Base-by-base conservation (phyloP, 306 rosid species). In the Fagus sylvatica region DNA sequence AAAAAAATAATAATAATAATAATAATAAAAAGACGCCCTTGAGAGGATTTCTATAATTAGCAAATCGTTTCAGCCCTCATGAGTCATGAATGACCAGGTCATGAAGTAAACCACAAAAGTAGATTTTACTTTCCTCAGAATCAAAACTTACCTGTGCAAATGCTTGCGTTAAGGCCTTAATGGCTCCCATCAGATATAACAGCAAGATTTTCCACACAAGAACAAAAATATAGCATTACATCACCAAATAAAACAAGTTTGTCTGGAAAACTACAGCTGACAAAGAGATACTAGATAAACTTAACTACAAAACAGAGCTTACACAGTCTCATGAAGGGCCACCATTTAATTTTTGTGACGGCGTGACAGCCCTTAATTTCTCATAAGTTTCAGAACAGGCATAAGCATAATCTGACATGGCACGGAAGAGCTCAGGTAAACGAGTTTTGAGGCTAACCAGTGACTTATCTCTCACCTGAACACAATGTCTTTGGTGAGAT, bases 391-490 rank as follows among this genome's bases (percentile, higher is more conserved):
- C 96, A 28, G 87, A 78, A 79, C 96, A 83, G 6, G 91, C 82
- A 49, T 49, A 82, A 9, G 92, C 48, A 57, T 90, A 90, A 74
- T 89, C 91, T 7, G 91, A 83, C 80, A 93, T 54, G 16, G 94
- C 82, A 0, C 94, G 93, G 70, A 93, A 93, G 74, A 93, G 87
- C 89, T 93, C 97, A 2, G 97, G 97, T 89, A 93, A 53, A 55
- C 94, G 90, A 74, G 91, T 86, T 85, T 85, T 93, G 74, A 93
- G 88, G 76, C 87, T 85, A 61, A 88, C 89, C 0, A 93, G 87
- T 34, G 97, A 93, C 76, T 93, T 93, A 75, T 93, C 96, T 67
- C 93, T 81, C 66, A 90, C 97, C 75, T 93, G 96, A 56, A 89
- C 42, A 40, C 97, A 89, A 0, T 78, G 86, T 75, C 76, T 90